Evolutionary conservation across 1,139 yeast species (phyloP), one percentile per base, ranked within the genome.

Genomic region (Suhomyces wounanorum): DNA sequence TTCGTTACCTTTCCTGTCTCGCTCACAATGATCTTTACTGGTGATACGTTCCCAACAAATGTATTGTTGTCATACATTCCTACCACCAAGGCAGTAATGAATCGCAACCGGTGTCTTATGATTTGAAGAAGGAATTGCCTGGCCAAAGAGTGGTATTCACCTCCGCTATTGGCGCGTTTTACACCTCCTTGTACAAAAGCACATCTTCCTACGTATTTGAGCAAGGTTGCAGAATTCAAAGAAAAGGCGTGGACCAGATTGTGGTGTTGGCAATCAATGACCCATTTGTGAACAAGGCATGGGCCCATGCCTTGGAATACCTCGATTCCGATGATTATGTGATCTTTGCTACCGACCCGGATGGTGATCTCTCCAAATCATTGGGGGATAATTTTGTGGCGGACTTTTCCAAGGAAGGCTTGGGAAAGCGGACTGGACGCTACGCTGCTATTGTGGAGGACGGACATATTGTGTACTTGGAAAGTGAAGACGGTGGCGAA

Each of bases 131-230:
- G 64, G 73, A 78, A 58, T 69, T 72, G 68, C 60, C 75, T 68
- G 79, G 77, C 50, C 59, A 59, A 40, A 56, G 53, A 18, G 58
- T 61, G 30, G 57, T 60, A 14, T 31, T 60, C 31, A 55, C 59
- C 11, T 53, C 59, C 14, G 55, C 57, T 8, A 50, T 54, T 16
- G 62, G 59, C 8, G 55, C 59, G 3, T 90, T 90, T 89, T 78
- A 88, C 96, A 37, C 96, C 96, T 58, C 84, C 96, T 7, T 90
- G 96, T 72, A 83, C 94, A 36, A 88, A 83, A 57, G 75, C 79
- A 59, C 96, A 91, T 69, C 82, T 90, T 58, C 97, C 97, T 26
- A 89, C 84, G 16, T 89, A 77, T 70, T 71, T 90, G 54, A 68
- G 73, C 49, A 72, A 81, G 49, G 62, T 79, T 48, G 66, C 66